Conservation (phyloP, 2,329 filamentous ascomycete genomes). For the Aotearoamyces nothofagi region DNA sequence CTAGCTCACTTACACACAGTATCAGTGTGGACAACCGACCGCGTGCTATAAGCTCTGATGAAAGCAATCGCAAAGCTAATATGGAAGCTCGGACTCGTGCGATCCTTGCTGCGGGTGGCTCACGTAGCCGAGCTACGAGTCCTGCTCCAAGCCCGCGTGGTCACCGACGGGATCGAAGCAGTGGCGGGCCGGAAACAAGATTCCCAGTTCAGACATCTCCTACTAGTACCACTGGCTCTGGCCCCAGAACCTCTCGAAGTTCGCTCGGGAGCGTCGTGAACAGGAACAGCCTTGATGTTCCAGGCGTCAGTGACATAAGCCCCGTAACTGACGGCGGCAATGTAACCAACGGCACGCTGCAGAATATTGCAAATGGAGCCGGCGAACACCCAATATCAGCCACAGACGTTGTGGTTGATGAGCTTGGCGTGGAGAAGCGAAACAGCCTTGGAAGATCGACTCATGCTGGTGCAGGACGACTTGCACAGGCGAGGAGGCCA, state of each 20-base stretch:
- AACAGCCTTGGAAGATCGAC: constrained; percentile 44
- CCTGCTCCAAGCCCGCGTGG: constrained; percentile 46
- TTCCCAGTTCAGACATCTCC: constrained; percentile 68
- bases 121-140: constrained; percentile 60
- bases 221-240: constrained; percentile 31
- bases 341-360: constrained; percentile 13
- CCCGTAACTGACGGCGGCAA: not conserved
- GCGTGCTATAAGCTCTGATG: constrained; percentile 84
- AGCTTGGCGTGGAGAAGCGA: constrained; percentile 37
- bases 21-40: constrained; percentile 48
- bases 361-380: constrained; percentile 14
- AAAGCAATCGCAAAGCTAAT: constrained; percentile 83
- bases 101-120: constrained; percentile 39
- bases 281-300: constrained; percentile 69
- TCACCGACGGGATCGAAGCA: constrained; percentile 72
- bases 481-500: constrained; percentile 22
- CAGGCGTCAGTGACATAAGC: constrained; percentile 21
- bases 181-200: constrained; percentile 55
- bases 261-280: constrained; percentile 16
- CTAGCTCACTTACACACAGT: constrained; percentile 55
- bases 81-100: constrained; percentile 89
- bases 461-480: constrained; percentile 35
- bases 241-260: constrained; percentile 17
- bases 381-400: constrained; percentile 15
- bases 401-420: constrained; percentile 11